Evolutionary conservation across 1,139 yeast species (phyloP), one percentile per base, ranked within the genome.

Genomic region (Candida pseudoviswanathii): DNA sequence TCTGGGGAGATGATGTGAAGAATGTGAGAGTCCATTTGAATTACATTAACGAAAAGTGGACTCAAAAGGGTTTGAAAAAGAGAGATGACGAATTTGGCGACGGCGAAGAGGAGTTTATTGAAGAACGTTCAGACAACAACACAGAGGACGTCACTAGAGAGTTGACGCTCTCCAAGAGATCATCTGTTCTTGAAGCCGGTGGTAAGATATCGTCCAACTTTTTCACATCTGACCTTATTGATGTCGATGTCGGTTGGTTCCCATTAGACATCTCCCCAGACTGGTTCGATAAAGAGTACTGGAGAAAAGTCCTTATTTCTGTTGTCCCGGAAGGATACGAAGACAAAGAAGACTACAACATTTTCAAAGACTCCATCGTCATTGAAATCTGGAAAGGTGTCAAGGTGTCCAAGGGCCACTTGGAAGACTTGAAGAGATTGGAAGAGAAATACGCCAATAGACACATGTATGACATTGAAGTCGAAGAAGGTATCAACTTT

Each of bases 21-120:
- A 79, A 81, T 33, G 92, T 89, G 10, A 81, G 81, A 58, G 58
- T 89, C 30, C 95, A 87, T 63, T 73, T 86, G 54, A 83, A 86
- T 1, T 82, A 80, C 56, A 79, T 88, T 42, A 81, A 80, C 58
- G 89, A 85, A 57, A 67, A 76, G 31, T 62, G 71, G 1, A 65
- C 63, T 41, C 82, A 80, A 34, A 81, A 83, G 63, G 91, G 91
- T 1, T 71, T 75, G 66, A 73, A 70, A 48, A 80, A 81, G 47
- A 54, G 59, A 45, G 51, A 54, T 11, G 67, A 67, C 63, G 46
- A 76, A 4, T 50, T 39, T 2, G 45, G 46, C 26, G 33, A 16
- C 16, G 16, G 16, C 16, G 16, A 16, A 16, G 16, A 37, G 5
- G 42, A 39, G 16, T 3, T 26, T 26, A n/a, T 26, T 4, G 42